Base-by-base conservation (phyloP, 768 basidiomycete species). In the Pulveroboletus frians region DNA sequence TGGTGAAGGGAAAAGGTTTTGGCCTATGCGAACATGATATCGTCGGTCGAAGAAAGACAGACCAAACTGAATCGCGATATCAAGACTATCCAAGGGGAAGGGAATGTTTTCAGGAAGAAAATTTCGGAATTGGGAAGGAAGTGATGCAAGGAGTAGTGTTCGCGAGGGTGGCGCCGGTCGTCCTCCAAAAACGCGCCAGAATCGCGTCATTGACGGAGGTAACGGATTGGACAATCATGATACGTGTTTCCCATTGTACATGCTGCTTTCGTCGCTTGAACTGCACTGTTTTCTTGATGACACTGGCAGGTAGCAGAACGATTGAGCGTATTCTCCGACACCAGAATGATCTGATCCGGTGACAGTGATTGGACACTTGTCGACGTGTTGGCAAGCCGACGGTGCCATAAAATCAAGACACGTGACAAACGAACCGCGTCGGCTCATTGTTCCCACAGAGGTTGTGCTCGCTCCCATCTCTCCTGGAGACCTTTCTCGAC, bases 401-500 rank as follows among this genome's bases (percentile, higher is more conserved):
- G 9, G 14, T 23, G 21, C 6, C 37, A 30, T 32, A n/a, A 66
- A 67, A 37, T 66, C 61, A 66, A 65, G 52, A 23, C 65, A 68
- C 65, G 65, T 66, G 65, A 66, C 54, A 60, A 64, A 42, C 40
- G 64, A 66, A 66, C 65, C 65, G 64, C 60, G 64, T 59, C 51
- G 21, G 43, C 39, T 37, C 38, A 51, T 49, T 47, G 51, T 51
- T 57, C 54, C 52, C 62, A 61, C 53, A 54, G 20, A 31, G 46
- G 43, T 6, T 18, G 34, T 43, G 40, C 4, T 7, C 30, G 21
- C n/a, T 43, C 11, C 15, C 36, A 36, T 53, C 51, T 50, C 39
- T 47, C 39, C 46, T n/a, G 45, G 57, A 53, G 43, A 45, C 51
- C 49, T 20, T 27, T 48, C 39, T 32, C 14, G 20, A 9, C 47